phyloP scores from a whole-genome alignment of 2,329 filamentous ascomycete genomes.

The Colletotrichum paranaense region DNA sequence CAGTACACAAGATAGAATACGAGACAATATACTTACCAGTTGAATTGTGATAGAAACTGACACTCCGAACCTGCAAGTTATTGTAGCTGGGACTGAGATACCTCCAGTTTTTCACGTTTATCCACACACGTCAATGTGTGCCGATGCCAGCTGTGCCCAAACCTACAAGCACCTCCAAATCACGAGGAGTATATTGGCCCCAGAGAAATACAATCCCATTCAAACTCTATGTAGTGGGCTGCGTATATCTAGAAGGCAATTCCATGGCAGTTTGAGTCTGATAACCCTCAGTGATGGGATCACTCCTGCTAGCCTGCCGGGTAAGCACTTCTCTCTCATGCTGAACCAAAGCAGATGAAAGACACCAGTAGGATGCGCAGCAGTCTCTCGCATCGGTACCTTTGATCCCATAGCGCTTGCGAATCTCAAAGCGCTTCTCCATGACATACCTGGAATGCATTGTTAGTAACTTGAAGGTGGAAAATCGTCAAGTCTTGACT shows the following conservation, averaged over 20 bases:
- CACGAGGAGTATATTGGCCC: too few species aligned
- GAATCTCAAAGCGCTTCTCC: slow-evolving; percentile 6
- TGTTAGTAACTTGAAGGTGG: not conserved
- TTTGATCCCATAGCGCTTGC: slow-evolving; percentile 3
- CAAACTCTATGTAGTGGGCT: not conserved
- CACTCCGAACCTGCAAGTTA: not conserved
- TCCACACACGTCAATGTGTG: too few species aligned
- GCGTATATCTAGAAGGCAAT: not conserved
- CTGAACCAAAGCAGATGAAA: slow-evolving; percentile 1
- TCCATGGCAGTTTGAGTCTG: not conserved
- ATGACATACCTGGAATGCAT: not conserved
- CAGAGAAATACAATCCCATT: too few species aligned
- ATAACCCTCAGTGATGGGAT: not conserved
- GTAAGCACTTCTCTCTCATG: slow-evolving; percentile 10
- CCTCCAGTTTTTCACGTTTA: not conserved
- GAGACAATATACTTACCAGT: not conserved
- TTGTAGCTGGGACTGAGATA: not conserved
- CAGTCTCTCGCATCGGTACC: slow-evolving; percentile 8
- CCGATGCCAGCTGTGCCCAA: not conserved
- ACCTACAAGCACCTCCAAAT: too few species aligned
- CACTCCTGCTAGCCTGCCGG: not conserved
- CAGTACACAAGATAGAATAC: not conserved
- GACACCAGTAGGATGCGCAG: not conserved
- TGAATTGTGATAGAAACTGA: not conserved
- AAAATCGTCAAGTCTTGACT: too few species aligned